A percentile compares a stretch with the other conserved stretches of the same genome.
These are phyloP conservation scores for Diaporthe nobilis DNA, from an alignment of 2,329 filamentous ascomycete genomes.

Conservation along the genomic window DNA sequence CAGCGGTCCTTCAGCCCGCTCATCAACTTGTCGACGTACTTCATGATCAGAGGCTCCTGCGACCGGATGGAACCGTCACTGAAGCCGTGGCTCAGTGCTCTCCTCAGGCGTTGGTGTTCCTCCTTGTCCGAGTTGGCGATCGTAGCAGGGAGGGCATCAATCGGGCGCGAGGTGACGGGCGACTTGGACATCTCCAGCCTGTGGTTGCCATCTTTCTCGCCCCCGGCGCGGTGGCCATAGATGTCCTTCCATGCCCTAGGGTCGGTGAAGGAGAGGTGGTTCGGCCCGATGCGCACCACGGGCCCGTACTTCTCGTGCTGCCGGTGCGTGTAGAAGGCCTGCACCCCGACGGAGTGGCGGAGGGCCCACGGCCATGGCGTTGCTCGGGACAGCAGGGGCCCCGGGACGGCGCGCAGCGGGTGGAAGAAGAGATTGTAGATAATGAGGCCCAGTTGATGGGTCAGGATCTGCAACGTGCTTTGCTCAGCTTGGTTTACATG, in stretches of 20 bases:
- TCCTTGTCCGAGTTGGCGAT: slow-evolving; percentile 22
- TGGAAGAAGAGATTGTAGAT: slow-evolving; percentile 45
- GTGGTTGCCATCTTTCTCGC: slow-evolving; percentile 28
- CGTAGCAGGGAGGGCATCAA: background rate
- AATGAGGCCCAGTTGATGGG: background rate
- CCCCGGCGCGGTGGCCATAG: slow-evolving; percentile 44
- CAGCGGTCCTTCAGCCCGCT: slow-evolving; percentile 18
- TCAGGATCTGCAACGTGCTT: slow-evolving; percentile 13
- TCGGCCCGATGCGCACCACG: slow-evolving; percentile 58
- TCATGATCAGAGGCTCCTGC: slow-evolving; percentile 40
- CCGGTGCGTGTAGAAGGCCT: slow-evolving; percentile 36
- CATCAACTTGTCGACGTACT: slow-evolving; percentile 37
- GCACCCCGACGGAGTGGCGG: slow-evolving; percentile 12
- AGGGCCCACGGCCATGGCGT: slow-evolving; percentile 37
- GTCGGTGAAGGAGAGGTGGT: slow-evolving; percentile 57
- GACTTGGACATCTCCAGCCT: slow-evolving; percentile 29
- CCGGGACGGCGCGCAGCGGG: slow-evolving; percentile 44
- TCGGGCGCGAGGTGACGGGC: background rate
- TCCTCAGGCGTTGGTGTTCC: slow-evolving; percentile 36
- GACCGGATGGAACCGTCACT: slow-evolving; percentile 36
- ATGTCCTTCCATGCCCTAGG: slow-evolving; percentile 54
- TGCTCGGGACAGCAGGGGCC: slow-evolving; percentile 42
- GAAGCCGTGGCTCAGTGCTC: slow-evolving; percentile 34
- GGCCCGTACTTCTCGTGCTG: slow-evolving; percentile 55
- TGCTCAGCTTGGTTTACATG: background rate